These are phyloP conservation scores for Vigna mungo DNA, from an alignment of 306 rosid genomes.

Conservation along the genomic window DNA sequence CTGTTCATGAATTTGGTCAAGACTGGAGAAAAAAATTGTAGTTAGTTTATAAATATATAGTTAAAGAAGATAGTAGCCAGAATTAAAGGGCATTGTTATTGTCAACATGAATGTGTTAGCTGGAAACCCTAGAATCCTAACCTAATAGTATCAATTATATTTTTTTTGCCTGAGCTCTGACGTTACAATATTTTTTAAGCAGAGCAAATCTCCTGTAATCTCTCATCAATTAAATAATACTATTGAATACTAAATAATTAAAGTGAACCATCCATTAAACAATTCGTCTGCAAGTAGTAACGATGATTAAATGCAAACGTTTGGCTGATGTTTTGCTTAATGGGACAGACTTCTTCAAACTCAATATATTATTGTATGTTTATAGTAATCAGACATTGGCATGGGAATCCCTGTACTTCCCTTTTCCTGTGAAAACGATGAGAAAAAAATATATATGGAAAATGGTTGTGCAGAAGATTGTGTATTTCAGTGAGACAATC, in stretches of 20 bases:
- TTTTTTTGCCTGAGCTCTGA: not conserved
- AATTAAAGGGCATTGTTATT: not conserved
- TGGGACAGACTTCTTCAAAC: constrained; percentile 2
- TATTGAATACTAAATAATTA: not conserved
- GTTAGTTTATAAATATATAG: too few relatives aligned
- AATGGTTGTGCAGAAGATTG: not conserved
- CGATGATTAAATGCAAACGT: not conserved
- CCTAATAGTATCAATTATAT: not conserved
- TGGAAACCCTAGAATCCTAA: constrained; percentile 12
- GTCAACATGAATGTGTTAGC: not conserved
- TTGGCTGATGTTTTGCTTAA: constrained; percentile 1
- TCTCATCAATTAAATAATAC: not conserved
- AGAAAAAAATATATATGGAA: not conserved
- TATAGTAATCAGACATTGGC: too few relatives aligned
- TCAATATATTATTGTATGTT: not conserved
- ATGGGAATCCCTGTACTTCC: not conserved
- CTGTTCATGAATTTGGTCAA: too few relatives aligned
- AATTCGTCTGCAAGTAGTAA: not conserved
- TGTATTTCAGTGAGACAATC: not conserved
- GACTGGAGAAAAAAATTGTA: too few relatives aligned
- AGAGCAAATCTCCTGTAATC: constrained; percentile 29
- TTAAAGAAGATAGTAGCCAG: not conserved
- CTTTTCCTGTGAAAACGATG: not conserved
- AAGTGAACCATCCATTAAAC: not conserved
- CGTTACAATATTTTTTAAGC: not conserved